Evolutionary conservation across 306 rosid species (phyloP).

Genomic region (Elaeagnus macrophylla): DNA sequence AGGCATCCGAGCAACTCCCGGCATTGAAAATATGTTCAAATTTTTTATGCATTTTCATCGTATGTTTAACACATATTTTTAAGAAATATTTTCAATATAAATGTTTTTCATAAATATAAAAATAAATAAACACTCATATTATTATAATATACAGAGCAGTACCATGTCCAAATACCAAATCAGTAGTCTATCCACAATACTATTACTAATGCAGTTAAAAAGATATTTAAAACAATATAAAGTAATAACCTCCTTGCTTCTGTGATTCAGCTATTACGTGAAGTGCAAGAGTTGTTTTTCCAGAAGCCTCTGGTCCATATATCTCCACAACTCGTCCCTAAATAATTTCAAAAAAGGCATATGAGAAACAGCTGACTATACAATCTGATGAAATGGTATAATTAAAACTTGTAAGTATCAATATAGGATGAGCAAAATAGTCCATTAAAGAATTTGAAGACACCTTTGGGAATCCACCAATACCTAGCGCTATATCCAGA

Average conservation of each 20-base stretch:
- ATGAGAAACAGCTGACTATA: neutral
- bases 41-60: too few species aligned
- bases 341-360: neutral
- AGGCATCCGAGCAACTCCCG: too few species aligned
- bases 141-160: too few species aligned
- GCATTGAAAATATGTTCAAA: too few species aligned
- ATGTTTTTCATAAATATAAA: too few species aligned
- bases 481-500: conserved; percentile 80
- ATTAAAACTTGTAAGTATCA: neutral
- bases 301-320: conserved; percentile 81
- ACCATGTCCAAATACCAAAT: too few species aligned
- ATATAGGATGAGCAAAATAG: neutral
- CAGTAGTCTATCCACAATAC: too few species aligned
- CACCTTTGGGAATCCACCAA: conserved; percentile 87
- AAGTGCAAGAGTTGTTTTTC: conserved; percentile 86
- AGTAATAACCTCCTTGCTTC: conserved; percentile 61
- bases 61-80: too few species aligned
- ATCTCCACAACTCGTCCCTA: conserved; percentile 91
- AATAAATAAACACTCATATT: too few species aligned
- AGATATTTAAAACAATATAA: neutral
- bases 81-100: too few species aligned
- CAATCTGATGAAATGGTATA: neutral
- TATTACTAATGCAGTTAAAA: too few species aligned
- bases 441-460: neutral
- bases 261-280: conserved; percentile 85